Evolutionary conservation across 345 rosid species (phyloP).

Genomic region (Eucalyptus polybractea): DNA sequence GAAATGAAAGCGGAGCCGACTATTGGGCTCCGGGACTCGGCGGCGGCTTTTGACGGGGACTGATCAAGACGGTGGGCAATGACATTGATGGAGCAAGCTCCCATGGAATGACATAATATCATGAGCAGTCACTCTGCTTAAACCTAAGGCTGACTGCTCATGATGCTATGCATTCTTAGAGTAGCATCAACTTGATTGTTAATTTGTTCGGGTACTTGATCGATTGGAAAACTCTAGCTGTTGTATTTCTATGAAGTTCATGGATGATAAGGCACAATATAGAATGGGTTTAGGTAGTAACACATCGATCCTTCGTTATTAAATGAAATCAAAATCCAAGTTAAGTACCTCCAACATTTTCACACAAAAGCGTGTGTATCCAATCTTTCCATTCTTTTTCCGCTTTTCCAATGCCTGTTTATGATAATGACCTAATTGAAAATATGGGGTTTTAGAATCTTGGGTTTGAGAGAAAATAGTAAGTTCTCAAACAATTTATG

Average conservation of each 20-base stretch:
- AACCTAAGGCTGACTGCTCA: conserved; percentile 97
- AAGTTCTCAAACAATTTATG: background rate
- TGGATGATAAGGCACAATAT: background rate
- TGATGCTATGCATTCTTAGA: conserved; percentile 62
- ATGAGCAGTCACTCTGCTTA: conserved; percentile 6
- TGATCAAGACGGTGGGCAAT: background rate
- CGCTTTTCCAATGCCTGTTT: background rate
- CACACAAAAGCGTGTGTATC: background rate
- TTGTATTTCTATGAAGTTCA: background rate
- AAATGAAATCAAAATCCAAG: background rate
- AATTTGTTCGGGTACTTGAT: background rate
- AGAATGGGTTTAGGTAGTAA: background rate
- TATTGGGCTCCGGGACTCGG: conserved; percentile 79
- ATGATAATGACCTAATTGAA: background rate
- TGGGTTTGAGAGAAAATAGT: background rate
- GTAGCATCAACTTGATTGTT: background rate
- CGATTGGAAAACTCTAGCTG: background rate
- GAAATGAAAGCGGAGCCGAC: conserved; percentile 83
- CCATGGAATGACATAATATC: background rate
- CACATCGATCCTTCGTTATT: background rate
- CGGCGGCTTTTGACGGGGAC: background rate
- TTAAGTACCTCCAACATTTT: background rate
- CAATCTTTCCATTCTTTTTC: background rate
- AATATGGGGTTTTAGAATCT: background rate
- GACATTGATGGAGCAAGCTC: background rate